Evolutionary conservation across 371 early-diverging fungal genomes (phyloP).

Genomic region (Actinomucor elegans): DNA sequence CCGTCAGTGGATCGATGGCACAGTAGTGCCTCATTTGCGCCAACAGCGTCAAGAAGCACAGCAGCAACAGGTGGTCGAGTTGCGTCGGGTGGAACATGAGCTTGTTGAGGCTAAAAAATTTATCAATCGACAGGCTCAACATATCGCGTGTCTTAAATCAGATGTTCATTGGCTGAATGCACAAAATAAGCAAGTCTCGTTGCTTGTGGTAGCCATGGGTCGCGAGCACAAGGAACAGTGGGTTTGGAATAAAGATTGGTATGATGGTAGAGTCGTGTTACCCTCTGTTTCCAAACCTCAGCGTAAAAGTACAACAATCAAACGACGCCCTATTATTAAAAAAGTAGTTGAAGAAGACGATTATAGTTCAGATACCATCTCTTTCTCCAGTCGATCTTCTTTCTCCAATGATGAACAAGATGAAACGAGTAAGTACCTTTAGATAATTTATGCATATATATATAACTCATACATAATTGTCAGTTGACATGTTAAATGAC

Average conservation of each 20-base stretch:
- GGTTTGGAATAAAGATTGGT: not conserved
- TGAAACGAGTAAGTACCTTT: not conserved
- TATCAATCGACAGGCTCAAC: conserved; percentile 36
- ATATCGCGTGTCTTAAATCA: conserved; percentile 32
- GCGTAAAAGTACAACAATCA: not conserved
- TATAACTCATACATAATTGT: not conserved
- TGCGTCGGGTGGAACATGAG: conserved; percentile 21
- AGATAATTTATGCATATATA: not conserved
- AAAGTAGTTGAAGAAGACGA: not conserved
- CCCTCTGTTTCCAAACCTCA: too few species aligned
- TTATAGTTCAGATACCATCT: conserved; percentile 2
- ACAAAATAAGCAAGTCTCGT: conserved; percentile 23
- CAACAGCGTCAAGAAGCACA: not conserved
- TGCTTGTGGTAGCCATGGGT: not conserved
- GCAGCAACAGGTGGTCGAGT: conserved; percentile 9
- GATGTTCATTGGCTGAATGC: conserved; percentile 36
- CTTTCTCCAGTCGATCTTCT: conserved; percentile 8
- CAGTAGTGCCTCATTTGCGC: conserved; percentile 5
- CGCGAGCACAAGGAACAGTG: not conserved
- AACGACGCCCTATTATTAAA: not conserved
- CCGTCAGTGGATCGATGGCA: conserved; percentile 8
- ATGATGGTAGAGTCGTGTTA: too few species aligned
- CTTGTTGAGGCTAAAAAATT: conserved; percentile 40
- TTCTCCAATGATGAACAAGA: not conserved
- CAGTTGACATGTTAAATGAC: conserved; percentile 2